A percentile compares a stretch with the other conserved stretches of the same genome.
Evolutionary conservation across 345 rosid genomes (phyloP).

Genomic region (Populus nigra): DNA sequence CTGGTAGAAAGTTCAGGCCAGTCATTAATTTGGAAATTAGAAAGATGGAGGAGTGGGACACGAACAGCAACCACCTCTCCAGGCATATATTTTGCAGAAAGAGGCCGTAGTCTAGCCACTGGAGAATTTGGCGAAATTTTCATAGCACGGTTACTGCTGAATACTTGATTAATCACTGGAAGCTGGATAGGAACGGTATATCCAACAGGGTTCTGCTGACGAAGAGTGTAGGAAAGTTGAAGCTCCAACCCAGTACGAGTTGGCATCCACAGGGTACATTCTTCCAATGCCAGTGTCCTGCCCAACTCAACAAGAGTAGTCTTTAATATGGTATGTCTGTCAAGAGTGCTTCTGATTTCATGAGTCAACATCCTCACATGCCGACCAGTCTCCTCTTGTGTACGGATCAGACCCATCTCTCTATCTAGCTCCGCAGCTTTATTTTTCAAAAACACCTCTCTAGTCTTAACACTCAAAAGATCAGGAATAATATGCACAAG

Average conservation of each 20-base stretch:
- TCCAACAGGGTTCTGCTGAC: constrained; percentile 88
- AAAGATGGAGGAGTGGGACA: constrained; percentile 93
- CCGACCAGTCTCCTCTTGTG: constrained; percentile 95
- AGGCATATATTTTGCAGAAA: constrained; percentile 72
- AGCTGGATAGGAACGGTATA: constrained; percentile 93
- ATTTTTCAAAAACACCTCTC: constrained; percentile 84
- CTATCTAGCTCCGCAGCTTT: constrained; percentile 97
- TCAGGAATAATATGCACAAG: constrained; percentile 98
- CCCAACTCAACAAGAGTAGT: constrained; percentile 96
- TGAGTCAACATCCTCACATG: constrained; percentile 97
- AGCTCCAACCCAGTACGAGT: constrained; percentile 93
- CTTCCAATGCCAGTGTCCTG: constrained; percentile 82
- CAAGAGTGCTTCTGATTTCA: constrained; percentile 93
- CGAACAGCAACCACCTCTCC: constrained; percentile 97
- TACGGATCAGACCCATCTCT: constrained; percentile 96
- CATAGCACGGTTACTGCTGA: constrained; percentile 60
- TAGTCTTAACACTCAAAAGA: constrained; percentile 80
- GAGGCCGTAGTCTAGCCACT: constrained; percentile 77
- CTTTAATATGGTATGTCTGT: constrained; percentile 83
- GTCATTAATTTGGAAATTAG: constrained; percentile 91
- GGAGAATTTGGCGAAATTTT: constrained; percentile 91
- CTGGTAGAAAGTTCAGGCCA: constrained; percentile 99
- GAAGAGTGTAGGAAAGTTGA: constrained; percentile 88
- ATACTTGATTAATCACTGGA: constrained; percentile 91
- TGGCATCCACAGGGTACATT: constrained; percentile 99